Conservation (phyloP, 306 rosid genomes). For the Bauhinia variegata region DNA sequence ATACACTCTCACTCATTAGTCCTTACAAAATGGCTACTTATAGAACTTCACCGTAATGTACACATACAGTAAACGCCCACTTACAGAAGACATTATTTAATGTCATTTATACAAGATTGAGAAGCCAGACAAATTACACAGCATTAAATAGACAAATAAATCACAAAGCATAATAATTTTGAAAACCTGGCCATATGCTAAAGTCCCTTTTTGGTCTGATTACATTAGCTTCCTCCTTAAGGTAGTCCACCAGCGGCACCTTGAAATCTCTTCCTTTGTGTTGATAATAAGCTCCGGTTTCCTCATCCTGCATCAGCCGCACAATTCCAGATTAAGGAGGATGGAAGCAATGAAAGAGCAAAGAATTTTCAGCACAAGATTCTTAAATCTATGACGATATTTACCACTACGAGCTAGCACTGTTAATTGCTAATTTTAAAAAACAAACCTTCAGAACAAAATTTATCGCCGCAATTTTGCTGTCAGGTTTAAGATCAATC, state of each 20-base stretch:
- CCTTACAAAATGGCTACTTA: background rate
- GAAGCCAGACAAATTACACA: slow-evolving; percentile 9
- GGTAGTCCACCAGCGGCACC: slow-evolving; percentile 67
- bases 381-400: slow-evolving; percentile 17
- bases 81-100: too few relatives aligned
- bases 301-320: slow-evolving; percentile 73
- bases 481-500: slow-evolving; percentile 59
- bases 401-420: slow-evolving; percentile 32
- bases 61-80: background rate
- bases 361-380: slow-evolving; percentile 1
- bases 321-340: background rate
- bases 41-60: background rate
- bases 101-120: background rate
- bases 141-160: slow-evolving; percentile 30
- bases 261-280: slow-evolving; percentile 90
- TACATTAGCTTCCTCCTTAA: slow-evolving; percentile 55
- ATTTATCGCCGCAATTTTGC: slow-evolving; percentile 68
- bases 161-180: slow-evolving; percentile 30
- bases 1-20: background rate
- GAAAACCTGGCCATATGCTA: slow-evolving; percentile 63
- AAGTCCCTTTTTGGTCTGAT: slow-evolving; percentile 56
- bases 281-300: slow-evolving; percentile 89
- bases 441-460: slow-evolving; percentile 85
- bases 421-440: slow-evolving; percentile 37
- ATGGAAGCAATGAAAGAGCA: background rate